Evolutionary conservation across 176 grass and related monocot genomes (phyloP), one percentile per base, ranked within the genome.

Genomic region (Eragrostis curvula): DNA sequence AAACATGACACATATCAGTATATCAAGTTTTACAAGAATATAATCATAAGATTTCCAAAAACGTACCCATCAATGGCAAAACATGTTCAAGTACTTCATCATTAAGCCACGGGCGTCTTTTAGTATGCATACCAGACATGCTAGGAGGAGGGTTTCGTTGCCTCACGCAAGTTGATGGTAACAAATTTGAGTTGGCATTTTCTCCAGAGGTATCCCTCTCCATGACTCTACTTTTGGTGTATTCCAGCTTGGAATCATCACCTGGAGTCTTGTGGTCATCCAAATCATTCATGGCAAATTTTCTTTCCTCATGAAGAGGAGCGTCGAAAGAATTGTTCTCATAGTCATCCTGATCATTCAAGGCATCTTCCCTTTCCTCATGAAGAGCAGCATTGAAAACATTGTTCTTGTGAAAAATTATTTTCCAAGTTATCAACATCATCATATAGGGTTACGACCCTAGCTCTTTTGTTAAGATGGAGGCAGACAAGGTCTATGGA

Each of bases 1-100:
- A 41, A 67, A 67, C 64, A 67, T 41, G 32, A 67, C 64, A 21
- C 64, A 67, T 67, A 67, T 42, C 17, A 67, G 17, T 67, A 67
- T 41, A 42, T 2, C 16, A 67, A 67, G 36, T 67, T 67, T 11
- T 67, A 42, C 30, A 67, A 67, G 64, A 67, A 67, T 67, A 67
- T 9, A 67, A 42, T 42, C 32, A 67, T 67, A 67, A 52, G 15
- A 15, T 18, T 52, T 52, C 49, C 14, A 18, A 3, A 52, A 17
- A 52, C 49, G 16, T 52, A 67, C 64, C 64, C 12, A 6, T 43
- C 16, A 42, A 21, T 68, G 14, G 3, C 62, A 36, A 65, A 65
- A 18, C 62, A 3, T 36, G 7, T 36, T 65, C 29, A 65, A 18
- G 15, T 39, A 8, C 12, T 15, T 63, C 25, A 63, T 11, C 8